These are phyloP conservation scores for Tuber indicum DNA, from an alignment of 495 filamentous ascomycete genomes.

Conservation along the genomic window DNA sequence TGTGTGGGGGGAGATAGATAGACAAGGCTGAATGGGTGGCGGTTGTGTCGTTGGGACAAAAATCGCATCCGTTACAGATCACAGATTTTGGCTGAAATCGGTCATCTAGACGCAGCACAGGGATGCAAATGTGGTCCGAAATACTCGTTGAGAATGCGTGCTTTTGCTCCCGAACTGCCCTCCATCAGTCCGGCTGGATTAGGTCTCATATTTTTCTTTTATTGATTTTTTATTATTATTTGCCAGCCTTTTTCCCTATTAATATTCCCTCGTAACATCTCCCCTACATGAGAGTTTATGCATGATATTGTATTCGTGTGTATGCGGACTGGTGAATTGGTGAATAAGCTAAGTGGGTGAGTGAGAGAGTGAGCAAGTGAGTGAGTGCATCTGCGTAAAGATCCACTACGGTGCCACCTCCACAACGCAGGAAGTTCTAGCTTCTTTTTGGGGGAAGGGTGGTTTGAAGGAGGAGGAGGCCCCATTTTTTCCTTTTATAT, in stretches of 20 bases:
- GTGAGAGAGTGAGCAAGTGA: not conserved
- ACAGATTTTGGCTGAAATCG: slow-evolving; percentile 35
- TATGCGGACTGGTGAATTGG: not conserved
- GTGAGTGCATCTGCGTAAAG: slow-evolving; percentile 17
- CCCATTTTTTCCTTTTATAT: slow-evolving; percentile 18
- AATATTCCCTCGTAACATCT: not conserved
- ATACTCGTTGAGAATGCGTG: not conserved
- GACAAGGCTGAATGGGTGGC: slow-evolving; percentile 18
- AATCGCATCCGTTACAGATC: slow-evolving; percentile 29
- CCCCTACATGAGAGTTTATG: not conserved
- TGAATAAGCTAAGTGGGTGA: slow-evolving; percentile 1
- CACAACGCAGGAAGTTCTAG: slow-evolving; percentile 15
- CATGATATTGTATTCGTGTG: not conserved
- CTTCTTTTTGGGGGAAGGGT: slow-evolving; percentile 13
- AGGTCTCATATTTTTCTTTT: slow-evolving; percentile 3
- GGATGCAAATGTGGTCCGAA: slow-evolving; percentile 11
- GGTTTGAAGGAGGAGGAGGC: slow-evolving; percentile 12
- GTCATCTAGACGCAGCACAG: slow-evolving; percentile 1
- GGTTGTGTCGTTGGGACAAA: slow-evolving; percentile 29
- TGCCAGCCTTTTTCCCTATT: not conserved
- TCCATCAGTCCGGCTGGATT: not conserved
- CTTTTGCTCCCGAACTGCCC: not conserved
- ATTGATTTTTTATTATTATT: slow-evolving; percentile 8
- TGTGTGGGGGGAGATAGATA: not conserved
- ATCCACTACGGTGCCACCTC: slow-evolving; percentile 10